phyloP scores from a whole-genome alignment of 1,284 basidiomycete species.

The Thelephora terrestris region DNA sequence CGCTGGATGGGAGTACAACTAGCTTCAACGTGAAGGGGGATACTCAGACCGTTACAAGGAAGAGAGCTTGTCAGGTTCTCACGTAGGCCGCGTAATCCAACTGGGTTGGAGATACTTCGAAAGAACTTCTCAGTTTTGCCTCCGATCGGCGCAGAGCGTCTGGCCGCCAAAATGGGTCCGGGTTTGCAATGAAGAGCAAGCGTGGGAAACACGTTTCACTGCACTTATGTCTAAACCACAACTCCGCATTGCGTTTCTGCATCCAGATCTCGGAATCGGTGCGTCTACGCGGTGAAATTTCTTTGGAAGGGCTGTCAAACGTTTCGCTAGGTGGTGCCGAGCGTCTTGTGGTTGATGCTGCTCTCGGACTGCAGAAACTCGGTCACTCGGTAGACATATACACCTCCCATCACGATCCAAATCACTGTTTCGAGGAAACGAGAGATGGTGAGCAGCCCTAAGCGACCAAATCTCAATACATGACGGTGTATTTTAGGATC shows the following conservation, averaged over 20 bases:
- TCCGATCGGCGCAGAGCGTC: too few species aligned
- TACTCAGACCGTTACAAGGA: too few species aligned
- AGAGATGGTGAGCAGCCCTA: conserved; percentile 51
- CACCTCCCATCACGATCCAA: conserved; percentile 86
- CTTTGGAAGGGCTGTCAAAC: conserved; percentile 8
- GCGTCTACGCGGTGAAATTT: conserved; percentile 15
- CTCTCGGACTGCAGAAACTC: conserved; percentile 73
- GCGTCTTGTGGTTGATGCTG: conserved; percentile 92
- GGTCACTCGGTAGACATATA: conserved; percentile 91
- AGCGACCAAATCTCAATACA: background rate
- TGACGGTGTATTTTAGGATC: conserved; percentile 45
- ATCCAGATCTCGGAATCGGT: conserved; percentile 96
- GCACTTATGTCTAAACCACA: too few species aligned
- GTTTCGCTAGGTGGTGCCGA: conserved; percentile 77
- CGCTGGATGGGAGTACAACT: too few species aligned
- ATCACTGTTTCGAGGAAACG: conserved; percentile 86
- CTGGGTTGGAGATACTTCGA: too few species aligned
- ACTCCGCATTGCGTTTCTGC: conserved; percentile 69
- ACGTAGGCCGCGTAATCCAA: too few species aligned
- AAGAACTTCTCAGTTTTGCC: too few species aligned
- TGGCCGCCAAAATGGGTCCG: too few species aligned
- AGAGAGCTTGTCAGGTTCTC: too few species aligned
- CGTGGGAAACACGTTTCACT: too few species aligned
- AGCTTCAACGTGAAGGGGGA: too few species aligned
- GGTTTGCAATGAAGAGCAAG: too few species aligned